phyloP scores from a whole-genome alignment of 2,329 filamentous ascomycete species.

The Penicillium sp. region DNA sequence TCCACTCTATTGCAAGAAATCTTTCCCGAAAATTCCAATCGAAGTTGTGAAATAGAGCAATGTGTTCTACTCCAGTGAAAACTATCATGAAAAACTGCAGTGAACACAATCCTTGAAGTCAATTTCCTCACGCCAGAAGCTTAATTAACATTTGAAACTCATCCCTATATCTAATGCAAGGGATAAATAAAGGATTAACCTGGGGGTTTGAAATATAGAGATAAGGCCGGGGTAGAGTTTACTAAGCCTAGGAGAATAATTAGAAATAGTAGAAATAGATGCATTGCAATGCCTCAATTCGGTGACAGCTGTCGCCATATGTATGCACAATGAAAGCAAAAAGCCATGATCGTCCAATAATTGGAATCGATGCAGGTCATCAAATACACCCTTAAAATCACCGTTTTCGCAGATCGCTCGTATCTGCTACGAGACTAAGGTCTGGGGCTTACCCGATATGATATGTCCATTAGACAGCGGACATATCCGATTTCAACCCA shows the following conservation, averaged over 20 bases:
- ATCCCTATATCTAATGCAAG: not conserved
- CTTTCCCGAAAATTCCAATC: not conserved
- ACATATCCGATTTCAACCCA: not conserved
- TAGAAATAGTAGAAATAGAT: not conserved
- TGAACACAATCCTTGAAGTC: not conserved
- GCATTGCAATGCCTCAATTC: not conserved
- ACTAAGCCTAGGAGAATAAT: not conserved
- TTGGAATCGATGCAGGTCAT: not conserved
- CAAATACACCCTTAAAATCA: not conserved
- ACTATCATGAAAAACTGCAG: not conserved
- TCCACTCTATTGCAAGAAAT: constrained; percentile 2
- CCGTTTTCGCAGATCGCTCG: not conserved
- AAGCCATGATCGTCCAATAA: constrained; percentile 9
- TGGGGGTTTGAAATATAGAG: not conserved
- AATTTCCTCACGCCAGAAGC: not conserved
- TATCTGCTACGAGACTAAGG: not conserved
- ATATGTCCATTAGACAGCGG: not conserved
- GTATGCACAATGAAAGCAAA: not conserved
- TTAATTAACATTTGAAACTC: not conserved
- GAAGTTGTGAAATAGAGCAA: not conserved
- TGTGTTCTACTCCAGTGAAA: too few relatives aligned
- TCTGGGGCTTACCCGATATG: not conserved
- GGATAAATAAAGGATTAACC: not conserved
- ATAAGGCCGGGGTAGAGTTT: not conserved
- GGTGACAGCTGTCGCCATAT: not conserved